Base-by-base conservation (phyloP, 2,329 filamentous ascomycete species). In the Cercospora berteroae region DNA sequence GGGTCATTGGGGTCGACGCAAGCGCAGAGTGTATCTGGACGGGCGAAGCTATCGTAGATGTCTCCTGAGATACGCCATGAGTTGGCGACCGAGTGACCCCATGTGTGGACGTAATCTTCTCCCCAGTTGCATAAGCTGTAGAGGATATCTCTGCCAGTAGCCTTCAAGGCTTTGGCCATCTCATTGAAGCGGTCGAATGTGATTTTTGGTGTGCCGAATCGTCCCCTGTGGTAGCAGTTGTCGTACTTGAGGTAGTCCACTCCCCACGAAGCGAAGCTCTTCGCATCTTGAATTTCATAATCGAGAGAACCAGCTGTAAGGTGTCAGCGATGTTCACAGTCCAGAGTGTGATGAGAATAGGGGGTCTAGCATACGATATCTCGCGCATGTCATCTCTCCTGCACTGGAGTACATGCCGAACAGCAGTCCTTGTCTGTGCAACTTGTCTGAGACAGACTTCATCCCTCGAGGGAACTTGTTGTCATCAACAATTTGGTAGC, bases 321-420 rank as follows among this genome's bases (percentile, higher is more conserved):
- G 6, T 16, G 48, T 55, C 8, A 55, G 48, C 23, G 7, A 2
- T 6, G 25, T 23, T 1, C 18, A 23, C n/a, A 18, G 12, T 12
- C 8, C 23, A 3, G 3, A 7, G 0, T 12, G 6, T 5, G 9
- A 6, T 12, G 12, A 12, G 1, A 12, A 25, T 16, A 4, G 8
- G 10, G 12, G 18, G 4, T 88, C 10, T 12, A 85, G 83, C 48
- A 16, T 27, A 55, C 48, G 23, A 72, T 87, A 88, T 4, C 83
- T 82, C 1, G 82, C 87, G 71, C 73, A 74, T 6, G 73, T 75
- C 65, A 67, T 75, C 59, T 66, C 79, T 50, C 85, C 85, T 0
- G 84, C 85, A 74, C 83, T 84, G 71, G 84, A 84, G 73, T 90
- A 90, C 66, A 90, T 88, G 0, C 88, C 88, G 9, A 89, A 78